phyloP scores from a whole-genome alignment of 805 yeast species.

The Saccharomycopsis lassenensis region DNA sequence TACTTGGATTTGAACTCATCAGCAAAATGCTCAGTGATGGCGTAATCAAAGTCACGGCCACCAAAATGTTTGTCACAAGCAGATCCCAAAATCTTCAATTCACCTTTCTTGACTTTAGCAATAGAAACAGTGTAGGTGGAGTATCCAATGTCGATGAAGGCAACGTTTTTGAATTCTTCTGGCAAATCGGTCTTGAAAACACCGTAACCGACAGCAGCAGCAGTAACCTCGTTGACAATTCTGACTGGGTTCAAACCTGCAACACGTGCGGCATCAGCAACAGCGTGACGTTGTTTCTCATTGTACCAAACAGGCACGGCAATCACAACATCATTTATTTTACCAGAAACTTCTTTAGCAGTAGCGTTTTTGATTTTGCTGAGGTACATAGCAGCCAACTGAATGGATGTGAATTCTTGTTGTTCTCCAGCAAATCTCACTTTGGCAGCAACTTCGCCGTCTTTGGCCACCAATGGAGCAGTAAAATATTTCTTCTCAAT shows the following conservation, averaged over 20 bases:
- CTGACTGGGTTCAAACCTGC: slow-evolving; percentile 98
- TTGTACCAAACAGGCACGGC: slow-evolving; percentile 98
- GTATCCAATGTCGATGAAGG: slow-evolving; percentile 95
- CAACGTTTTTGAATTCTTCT: slow-evolving; percentile 82
- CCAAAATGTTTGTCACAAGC: slow-evolving; percentile 95
- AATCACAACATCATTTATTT: slow-evolving; percentile 77
- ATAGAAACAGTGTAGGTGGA: slow-evolving; percentile 85
- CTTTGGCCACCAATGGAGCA: slow-evolving; percentile 53
- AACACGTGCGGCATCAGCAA: slow-evolving; percentile 87
- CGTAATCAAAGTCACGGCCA: slow-evolving; percentile 93
- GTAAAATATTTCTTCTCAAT: slow-evolving; percentile 67
- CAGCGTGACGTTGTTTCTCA: slow-evolving; percentile 93
- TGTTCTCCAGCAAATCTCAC: slow-evolving; percentile 76
- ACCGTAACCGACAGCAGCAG: slow-evolving; percentile 99
- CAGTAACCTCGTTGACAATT: slow-evolving; percentile 93
- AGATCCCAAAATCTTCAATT: slow-evolving; percentile 83
- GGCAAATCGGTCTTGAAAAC: slow-evolving; percentile 96
- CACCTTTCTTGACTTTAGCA: slow-evolving; percentile 91
- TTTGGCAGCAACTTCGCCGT: slow-evolving; percentile 74
- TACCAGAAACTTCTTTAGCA: slow-evolving; percentile 68
- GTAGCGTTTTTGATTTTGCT: slow-evolving; percentile 81
- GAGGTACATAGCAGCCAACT: slow-evolving; percentile 90
- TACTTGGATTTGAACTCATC: slow-evolving; percentile 83
- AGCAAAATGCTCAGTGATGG: slow-evolving; percentile 91
- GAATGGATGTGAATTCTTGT: slow-evolving; percentile 74